Evolutionary conservation across 306 rosid species (phyloP).

Genomic region (Sechiopsis laciniata): DNA sequence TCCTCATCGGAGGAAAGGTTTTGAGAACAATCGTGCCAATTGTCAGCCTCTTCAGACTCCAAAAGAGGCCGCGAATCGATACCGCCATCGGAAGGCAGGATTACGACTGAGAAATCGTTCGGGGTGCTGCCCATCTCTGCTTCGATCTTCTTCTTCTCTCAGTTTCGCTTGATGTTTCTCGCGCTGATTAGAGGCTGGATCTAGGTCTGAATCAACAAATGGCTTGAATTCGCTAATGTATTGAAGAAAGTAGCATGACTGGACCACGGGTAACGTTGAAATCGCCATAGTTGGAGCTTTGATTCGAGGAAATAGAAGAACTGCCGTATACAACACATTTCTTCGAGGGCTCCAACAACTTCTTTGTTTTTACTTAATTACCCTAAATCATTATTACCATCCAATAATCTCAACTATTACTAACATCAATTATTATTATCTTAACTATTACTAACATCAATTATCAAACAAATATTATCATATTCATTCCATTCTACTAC

Average conservation of each 20-base stretch:
- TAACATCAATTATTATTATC: too few relatives aligned
- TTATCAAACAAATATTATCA: too few relatives aligned
- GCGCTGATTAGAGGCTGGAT: neutral
- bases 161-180: neutral
- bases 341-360: too few relatives aligned
- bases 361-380: too few relatives aligned
- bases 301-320: neutral
- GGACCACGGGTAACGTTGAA: neutral
- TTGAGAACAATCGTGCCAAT: slow-evolving; percentile 78
- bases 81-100: slow-evolving; percentile 63
- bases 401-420: too few relatives aligned
- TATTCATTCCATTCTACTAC: too few relatives aligned
- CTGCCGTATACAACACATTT: too few relatives aligned
- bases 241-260: neutral
- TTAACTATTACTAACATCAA: too few relatives aligned
- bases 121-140: slow-evolving; percentile 52
- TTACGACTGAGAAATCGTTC: slow-evolving; percentile 78
- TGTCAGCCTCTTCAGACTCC: slow-evolving; percentile 40
- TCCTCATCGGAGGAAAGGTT: slow-evolving; percentile 68
- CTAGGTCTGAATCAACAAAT: neutral
- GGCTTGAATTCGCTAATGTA: neutral
- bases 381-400: too few relatives aligned
- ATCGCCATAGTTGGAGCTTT: slow-evolving; percentile 4
- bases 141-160: neutral
- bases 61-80: slow-evolving; percentile 81